Percentiles rank a stretch among this genome's conserved stretches.
Conservation (phyloP, 179 eudicot species). For the Spergularia azorica region DNA sequence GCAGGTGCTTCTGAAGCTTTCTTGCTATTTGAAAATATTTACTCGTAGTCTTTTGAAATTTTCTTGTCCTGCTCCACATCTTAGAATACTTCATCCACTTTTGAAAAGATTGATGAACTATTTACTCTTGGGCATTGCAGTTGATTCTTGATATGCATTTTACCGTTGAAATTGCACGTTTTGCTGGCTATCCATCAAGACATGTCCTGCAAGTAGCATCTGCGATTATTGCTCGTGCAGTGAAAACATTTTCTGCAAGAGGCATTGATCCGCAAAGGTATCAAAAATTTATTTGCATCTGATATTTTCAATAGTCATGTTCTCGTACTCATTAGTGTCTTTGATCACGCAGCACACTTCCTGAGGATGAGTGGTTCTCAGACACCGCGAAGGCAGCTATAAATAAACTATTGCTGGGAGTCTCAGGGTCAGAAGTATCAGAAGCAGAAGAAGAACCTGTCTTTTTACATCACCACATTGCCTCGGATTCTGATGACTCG, state of each 20-base stretch:
- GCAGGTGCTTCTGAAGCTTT: slow-evolving; percentile 52
- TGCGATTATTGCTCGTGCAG: slow-evolving; percentile 79
- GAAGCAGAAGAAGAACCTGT: slow-evolving; percentile 67
- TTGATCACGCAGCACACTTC: slow-evolving; percentile 57
- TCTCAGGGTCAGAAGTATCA: slow-evolving; percentile 80
- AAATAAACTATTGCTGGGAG: slow-evolving; percentile 67
- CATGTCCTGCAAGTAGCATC: slow-evolving; percentile 78
- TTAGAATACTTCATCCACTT: neutral
- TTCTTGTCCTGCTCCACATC: neutral
- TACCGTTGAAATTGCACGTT: slow-evolving; percentile 95
- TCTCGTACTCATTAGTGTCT: neutral
- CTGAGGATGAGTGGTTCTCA: slow-evolving; percentile 95
- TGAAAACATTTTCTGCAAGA: slow-evolving; percentile 73
- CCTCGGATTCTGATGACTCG: slow-evolving; percentile 73
- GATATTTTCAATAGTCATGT: neutral
- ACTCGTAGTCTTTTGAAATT: neutral
- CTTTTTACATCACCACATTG: slow-evolving; percentile 39
- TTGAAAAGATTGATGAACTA: neutral
- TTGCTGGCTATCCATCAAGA: slow-evolving; percentile 80
- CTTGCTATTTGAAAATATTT: neutral
- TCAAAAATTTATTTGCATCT: slow-evolving; percentile 1
- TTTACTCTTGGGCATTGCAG: slow-evolving; percentile 40
- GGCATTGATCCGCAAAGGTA: slow-evolving; percentile 97
- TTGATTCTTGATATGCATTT: slow-evolving; percentile 97
- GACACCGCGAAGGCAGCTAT: slow-evolving; percentile 84